Evolutionary conservation across 192 early-diverging fungal species (phyloP), one percentile per base, ranked within the genome.

Genomic region (Rhizoclosmatium sp.): DNA sequence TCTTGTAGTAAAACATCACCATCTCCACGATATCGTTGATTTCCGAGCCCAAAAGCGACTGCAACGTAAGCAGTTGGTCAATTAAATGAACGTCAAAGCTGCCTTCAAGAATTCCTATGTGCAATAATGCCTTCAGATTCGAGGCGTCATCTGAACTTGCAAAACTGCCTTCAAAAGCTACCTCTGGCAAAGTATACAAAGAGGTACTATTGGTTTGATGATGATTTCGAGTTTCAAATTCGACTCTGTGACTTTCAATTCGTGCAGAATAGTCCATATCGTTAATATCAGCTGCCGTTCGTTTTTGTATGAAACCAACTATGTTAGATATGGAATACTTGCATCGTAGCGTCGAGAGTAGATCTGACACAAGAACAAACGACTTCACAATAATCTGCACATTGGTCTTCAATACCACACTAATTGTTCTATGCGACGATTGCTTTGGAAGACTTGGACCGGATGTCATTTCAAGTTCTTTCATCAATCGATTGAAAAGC

Each of bases 41-140:
- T 84, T 95, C 94, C 40, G 83, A 89, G 40, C 92, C 92, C 65
- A 95, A 75, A 3, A 93, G 82, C 3, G 91, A 91, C 51, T 95
- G 93, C 2, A 93, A 88, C 1, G 93, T 95, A 21, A 95, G 75
- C n/a, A 95, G 82, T 75, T 93, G 92, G 59, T 95, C 93, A 65
- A 95, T 78, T 76, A 95, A 85, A 66, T 90, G 87, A 44, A 92
- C 92, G 88, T 88, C 39, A 74, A 85, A 64, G 31, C 9, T 60
- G 2, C 80, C 73, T 41, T 81, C 79, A 7, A 83, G 65, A 9
- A 47, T 16, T 39, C 83, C 82, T 0, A 86, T 40, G 19, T 48
- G 58, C 2, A 86, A 54, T 3, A 66, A 60, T 16, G 78, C 41
- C 47, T 67, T 23, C 14, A 78, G 65, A 9, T 5, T 47, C 3